phyloP scores from a whole-genome alignment of 192 early-diverging fungal genomes.

The Neocallimastix lanati region DNA sequence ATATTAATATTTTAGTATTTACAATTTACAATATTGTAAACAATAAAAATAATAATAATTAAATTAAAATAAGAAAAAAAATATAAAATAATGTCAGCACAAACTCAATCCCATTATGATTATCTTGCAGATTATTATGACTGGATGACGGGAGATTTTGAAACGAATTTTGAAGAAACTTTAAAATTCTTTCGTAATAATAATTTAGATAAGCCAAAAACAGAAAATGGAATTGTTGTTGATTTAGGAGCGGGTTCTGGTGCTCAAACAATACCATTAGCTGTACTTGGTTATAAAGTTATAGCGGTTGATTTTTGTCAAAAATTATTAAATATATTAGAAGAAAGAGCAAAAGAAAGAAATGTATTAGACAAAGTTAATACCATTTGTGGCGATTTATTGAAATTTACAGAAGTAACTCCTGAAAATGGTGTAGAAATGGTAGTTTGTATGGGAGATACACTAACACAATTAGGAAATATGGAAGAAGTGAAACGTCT shows the following conservation, averaged over 20 bases:
- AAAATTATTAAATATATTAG: constrained; percentile 9
- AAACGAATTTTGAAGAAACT: constrained; percentile 3
- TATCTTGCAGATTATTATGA: constrained; percentile 11
- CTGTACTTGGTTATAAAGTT: constrained; percentile 7
- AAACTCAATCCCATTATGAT: not conserved
- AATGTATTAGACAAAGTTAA: not conserved
- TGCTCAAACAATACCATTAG: constrained; percentile 11
- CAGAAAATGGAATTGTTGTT: constrained; percentile 1
- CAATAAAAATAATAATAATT: no score
- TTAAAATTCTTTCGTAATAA: constrained; percentile 1
- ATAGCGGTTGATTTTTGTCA: constrained; percentile 7
- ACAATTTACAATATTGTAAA: no score
- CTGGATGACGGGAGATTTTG: constrained; percentile 14
- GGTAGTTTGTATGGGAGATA: constrained; percentile 18
- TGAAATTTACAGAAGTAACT: constrained; percentile 4
- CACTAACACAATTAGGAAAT: constrained; percentile 10
- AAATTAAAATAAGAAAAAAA: no score
- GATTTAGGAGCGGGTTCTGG: constrained; percentile 15
- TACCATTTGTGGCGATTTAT: constrained; percentile 8
- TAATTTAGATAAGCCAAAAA: not conserved
- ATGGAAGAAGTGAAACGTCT: constrained; percentile 8
- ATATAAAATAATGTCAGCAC: not conserved
- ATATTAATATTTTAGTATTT: no score
- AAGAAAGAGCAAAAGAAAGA: not conserved
- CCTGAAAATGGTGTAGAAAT: constrained; percentile 2